phyloP scores from a whole-genome alignment of 257 asterid species.

The Cynanchum wilfordii region DNA sequence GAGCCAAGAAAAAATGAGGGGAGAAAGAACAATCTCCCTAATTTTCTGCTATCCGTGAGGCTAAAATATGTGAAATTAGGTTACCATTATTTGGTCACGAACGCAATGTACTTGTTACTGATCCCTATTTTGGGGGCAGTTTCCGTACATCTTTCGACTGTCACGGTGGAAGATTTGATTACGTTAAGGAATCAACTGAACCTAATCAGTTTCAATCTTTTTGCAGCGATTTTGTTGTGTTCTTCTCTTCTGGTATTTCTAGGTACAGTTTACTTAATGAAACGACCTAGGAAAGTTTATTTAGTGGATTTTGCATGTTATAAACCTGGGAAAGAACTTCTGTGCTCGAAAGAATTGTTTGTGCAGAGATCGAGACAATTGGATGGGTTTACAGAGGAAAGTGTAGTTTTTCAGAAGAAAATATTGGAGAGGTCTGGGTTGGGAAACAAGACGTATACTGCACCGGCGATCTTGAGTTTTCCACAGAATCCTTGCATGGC shows the following conservation, averaged over 20 bases:
- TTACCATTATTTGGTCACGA: slow-evolving; percentile 21
- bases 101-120: slow-evolving; percentile 20
- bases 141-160: slow-evolving; percentile 23
- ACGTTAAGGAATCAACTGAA: slow-evolving; percentile 21
- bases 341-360: slow-evolving; percentile 13
- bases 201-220: slow-evolving; percentile 19
- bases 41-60: slow-evolving; percentile 17
- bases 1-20: background rate
- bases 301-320: slow-evolving; percentile 38
- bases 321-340: slow-evolving; percentile 26
- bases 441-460: slow-evolving; percentile 18
- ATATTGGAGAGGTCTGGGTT: slow-evolving; percentile 23
- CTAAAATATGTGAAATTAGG: slow-evolving; percentile 37
- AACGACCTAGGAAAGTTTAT: slow-evolving; percentile 31
- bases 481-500: slow-evolving; percentile 10
- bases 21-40: slow-evolving; percentile 15
- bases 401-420: slow-evolving; percentile 22
- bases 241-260: slow-evolving; percentile 22
- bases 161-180: slow-evolving; percentile 19
- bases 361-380: slow-evolving; percentile 5
- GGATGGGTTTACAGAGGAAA: slow-evolving; percentile 8
- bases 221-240: slow-evolving; percentile 3
- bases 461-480: slow-evolving; percentile 1
- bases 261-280: slow-evolving; percentile 23
- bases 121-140: slow-evolving; percentile 10